These are phyloP conservation scores for Fusarium azukiicola DNA, from an alignment of 2,329 filamentous ascomycete species.

Conservation along the genomic window DNA sequence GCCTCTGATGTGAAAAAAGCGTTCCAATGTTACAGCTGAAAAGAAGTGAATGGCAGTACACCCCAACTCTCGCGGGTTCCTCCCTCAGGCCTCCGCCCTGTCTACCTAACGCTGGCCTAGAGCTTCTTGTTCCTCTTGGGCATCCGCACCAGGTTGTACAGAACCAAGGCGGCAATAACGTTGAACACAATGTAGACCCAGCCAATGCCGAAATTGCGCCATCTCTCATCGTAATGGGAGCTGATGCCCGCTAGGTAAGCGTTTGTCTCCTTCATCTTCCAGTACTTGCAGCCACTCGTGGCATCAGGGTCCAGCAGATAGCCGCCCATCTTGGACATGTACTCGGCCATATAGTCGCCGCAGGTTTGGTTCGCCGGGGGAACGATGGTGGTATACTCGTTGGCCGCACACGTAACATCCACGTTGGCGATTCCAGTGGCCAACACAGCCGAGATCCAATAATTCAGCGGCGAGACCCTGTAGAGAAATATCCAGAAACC, in stretches of 20 bases:
- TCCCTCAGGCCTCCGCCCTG: background rate
- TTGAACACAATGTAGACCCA: conserved; percentile 80
- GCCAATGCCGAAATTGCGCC: conserved; percentile 84
- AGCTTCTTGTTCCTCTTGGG: conserved; percentile 58
- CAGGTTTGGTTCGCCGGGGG: conserved; percentile 80
- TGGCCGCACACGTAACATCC: conserved; percentile 81
- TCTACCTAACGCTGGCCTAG: background rate
- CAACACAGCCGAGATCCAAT: conserved; percentile 87
- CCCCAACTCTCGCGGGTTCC: background rate
- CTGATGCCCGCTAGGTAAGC: conserved; percentile 70
- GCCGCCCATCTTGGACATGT: conserved; percentile 72
- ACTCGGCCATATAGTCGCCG: conserved; percentile 75
- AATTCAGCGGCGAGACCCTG: conserved; percentile 89
- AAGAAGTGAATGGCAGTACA: background rate
- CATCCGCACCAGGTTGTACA: conserved; percentile 76
- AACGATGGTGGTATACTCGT: conserved; percentile 85
- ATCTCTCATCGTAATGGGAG: conserved; percentile 77
- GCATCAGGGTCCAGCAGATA: conserved; percentile 72
- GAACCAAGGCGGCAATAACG: conserved; percentile 70
- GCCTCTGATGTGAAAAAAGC: too few relatives aligned
- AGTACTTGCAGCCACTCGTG: conserved; percentile 76
- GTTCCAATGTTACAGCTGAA: background rate
- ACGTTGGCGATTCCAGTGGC: conserved; percentile 85
- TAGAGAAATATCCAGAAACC: conserved; percentile 75
- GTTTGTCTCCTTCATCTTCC: conserved; percentile 73